A percentile compares a stretch with the other conserved stretches of the same genome.
Conservation (phyloP, 1,284 basidiomycete species). For the Melampsora americana region DNA sequence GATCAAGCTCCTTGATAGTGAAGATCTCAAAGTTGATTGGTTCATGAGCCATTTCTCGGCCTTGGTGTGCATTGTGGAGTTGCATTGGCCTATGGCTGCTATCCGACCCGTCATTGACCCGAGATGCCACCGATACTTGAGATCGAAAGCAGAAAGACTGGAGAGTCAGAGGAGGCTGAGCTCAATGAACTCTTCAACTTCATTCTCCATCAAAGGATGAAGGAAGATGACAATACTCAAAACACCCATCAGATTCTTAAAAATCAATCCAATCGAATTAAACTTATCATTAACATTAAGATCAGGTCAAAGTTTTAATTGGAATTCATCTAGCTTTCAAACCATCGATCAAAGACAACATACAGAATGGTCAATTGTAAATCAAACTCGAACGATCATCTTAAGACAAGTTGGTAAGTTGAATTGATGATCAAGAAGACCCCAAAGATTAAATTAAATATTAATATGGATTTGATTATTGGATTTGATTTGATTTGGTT, state of each 20-base stretch:
- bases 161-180: too few relatives aligned
- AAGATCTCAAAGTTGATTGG: too few relatives aligned
- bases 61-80: too few relatives aligned
- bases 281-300: slow-evolving; percentile 48
- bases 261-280: slow-evolving; percentile 48
- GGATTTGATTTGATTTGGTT: not conserved
- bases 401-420: slow-evolving; percentile 50
- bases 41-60: too few relatives aligned
- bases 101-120: too few relatives aligned
- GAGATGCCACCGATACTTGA: too few relatives aligned
- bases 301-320: slow-evolving; percentile 50
- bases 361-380: slow-evolving; percentile 49
- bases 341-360: slow-evolving; percentile 20
- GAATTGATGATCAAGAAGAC: too few relatives aligned
- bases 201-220: too few relatives aligned
- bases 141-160: too few relatives aligned
- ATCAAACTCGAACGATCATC: slow-evolving; percentile 49
- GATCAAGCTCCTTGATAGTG: too few relatives aligned
- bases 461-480: not conserved
- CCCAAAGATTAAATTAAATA: not conserved
- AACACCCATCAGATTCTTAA: slow-evolving; percentile 50
- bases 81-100: too few relatives aligned
- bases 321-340: slow-evolving; percentile 45
- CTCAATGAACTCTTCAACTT: too few relatives aligned
- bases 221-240: slow-evolving; percentile 31